Evolutionary conservation across 1,284 basidiomycete species (phyloP).

Genomic region (Fomitopsis betulina): DNA sequence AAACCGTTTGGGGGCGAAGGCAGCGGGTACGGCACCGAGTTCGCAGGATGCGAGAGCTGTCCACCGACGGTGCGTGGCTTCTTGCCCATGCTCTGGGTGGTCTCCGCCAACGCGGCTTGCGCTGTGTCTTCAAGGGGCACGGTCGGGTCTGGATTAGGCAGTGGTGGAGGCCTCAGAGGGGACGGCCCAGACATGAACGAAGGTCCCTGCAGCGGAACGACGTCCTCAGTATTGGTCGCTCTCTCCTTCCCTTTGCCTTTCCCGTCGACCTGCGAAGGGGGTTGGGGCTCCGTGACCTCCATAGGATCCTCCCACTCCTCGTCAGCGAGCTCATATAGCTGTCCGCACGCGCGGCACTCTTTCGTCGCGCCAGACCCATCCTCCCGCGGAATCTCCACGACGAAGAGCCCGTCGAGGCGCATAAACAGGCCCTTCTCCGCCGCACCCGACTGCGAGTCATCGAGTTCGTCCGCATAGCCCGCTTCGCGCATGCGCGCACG

Average conservation of each 20-base stretch:
- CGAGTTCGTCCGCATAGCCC: constrained; percentile 15
- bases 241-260: constrained; percentile 19
- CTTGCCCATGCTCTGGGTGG: constrained; percentile 3
- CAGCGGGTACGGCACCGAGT: constrained; percentile 38
- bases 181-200: constrained; percentile 26
- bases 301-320: constrained; percentile 54
- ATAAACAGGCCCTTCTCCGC: constrained; percentile 62
- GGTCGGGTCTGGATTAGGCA: constrained; percentile 27
- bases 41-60: constrained; percentile 36
- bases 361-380: constrained; percentile 39
- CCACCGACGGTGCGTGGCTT: constrained; percentile 20
- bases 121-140: constrained; percentile 15
- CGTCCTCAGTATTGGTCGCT: constrained; percentile 1
- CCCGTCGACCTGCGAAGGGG: background rate
- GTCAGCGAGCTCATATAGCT: constrained; percentile 71
- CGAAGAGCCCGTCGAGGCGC: constrained; percentile 55
- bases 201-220: constrained; percentile 2
- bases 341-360: constrained; percentile 60
- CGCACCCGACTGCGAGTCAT: constrained; percentile 42
- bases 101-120: constrained; percentile 13
- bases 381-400: constrained; percentile 44
- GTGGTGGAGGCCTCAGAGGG: constrained; percentile 26
- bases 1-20: constrained; percentile 61
- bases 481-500: constrained; percentile 27
- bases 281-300: background rate